These are phyloP conservation scores for Cladophialophora psammophila DNA, from an alignment of 2,329 filamentous ascomycete genomes.

Conservation along the genomic window DNA sequence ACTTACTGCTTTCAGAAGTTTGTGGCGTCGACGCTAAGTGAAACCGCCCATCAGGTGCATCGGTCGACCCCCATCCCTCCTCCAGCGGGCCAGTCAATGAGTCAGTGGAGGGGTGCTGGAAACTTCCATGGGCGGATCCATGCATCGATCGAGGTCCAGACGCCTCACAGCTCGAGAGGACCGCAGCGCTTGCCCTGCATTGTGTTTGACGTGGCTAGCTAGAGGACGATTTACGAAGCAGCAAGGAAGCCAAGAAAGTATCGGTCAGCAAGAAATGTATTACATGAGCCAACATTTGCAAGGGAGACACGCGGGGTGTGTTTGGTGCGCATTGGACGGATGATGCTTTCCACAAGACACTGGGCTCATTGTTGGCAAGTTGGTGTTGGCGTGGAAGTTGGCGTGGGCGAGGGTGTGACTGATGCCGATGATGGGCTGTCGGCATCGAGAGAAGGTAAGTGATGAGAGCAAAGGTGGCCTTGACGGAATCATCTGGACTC, in stretches of 20 bases:
- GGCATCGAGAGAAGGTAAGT: background rate
- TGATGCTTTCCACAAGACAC: background rate
- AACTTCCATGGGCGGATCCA: conserved; percentile 3
- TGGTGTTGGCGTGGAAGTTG: conserved; percentile 1
- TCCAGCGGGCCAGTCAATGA: background rate
- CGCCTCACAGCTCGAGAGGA: conserved; percentile 14
- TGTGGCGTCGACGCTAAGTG: conserved; percentile 18
- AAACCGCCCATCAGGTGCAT: background rate
- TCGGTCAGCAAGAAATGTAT: conserved; percentile 37
- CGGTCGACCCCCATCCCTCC: background rate
- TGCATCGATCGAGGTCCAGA: conserved; percentile 25
- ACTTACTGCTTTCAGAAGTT: conserved; percentile 18
- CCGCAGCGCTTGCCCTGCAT: conserved; percentile 8
- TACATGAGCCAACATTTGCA: conserved; percentile 29
- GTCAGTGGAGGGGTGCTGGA: background rate
- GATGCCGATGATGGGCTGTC: conserved; percentile 3
- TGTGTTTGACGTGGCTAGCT: conserved; percentile 16
- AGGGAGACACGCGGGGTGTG: conserved; percentile 1
- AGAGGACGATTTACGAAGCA: conserved; percentile 10
- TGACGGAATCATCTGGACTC: background rate
- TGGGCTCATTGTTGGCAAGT: background rate
- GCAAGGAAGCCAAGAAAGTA: conserved; percentile 15
- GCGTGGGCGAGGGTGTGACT: background rate
- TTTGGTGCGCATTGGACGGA: conserved; percentile 5
- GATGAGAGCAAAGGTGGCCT: background rate